Conservation (phyloP, 2,329 filamentous ascomycete genomes). For the Didymosphaeria variabile region DNA sequence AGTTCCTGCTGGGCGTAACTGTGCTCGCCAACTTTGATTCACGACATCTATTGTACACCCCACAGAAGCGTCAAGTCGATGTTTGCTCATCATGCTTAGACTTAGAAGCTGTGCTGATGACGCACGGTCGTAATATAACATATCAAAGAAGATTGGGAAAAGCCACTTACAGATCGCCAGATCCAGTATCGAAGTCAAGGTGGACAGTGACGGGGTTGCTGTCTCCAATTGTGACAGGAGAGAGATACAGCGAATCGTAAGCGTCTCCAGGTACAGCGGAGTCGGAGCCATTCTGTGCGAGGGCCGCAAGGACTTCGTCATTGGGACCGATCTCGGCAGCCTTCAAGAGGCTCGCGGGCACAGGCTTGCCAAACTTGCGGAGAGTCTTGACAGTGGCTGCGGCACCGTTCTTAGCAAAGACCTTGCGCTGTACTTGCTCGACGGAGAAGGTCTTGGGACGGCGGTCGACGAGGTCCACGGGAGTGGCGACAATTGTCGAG, state of each 20-base stretch:
- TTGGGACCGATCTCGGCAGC: constrained; percentile 46
- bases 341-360: constrained; percentile 37
- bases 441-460: constrained; percentile 41
- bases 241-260: constrained; percentile 43
- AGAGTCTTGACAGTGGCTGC: constrained; percentile 51
- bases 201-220: constrained; percentile 62
- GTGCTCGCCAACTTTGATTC: no score
- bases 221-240: constrained; percentile 69
- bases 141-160: constrained; percentile 11
- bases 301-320: constrained; percentile 23
- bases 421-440: constrained; percentile 40
- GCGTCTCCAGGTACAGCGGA: constrained; percentile 53
- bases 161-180: constrained; percentile 68
- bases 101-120: background rate
- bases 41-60: no score
- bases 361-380: constrained; percentile 47
- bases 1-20: background rate
- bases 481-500: constrained; percentile 31
- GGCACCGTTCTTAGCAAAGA: constrained; percentile 50
- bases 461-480: constrained; percentile 36
- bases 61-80: no score
- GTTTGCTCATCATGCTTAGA: background rate
- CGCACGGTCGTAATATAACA: background rate
- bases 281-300: constrained; percentile 44
- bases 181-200: constrained; percentile 77